Conservation (phyloP, 2,329 filamentous ascomycete genomes). For the Pseudogymnoascus sp. region DNA sequence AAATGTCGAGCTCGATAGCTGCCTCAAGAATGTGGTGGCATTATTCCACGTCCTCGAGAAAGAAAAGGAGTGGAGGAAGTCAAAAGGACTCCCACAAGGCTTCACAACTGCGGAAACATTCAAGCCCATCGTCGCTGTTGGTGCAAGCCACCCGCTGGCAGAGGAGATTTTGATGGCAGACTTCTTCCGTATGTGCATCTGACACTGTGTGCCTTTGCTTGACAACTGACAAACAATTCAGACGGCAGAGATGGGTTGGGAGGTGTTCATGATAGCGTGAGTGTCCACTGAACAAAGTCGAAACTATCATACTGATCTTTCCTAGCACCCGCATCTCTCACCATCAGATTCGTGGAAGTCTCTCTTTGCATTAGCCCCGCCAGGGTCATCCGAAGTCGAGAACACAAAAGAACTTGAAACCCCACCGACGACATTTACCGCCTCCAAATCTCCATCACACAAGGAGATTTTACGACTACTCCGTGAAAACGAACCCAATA, state of each 20-base stretch:
- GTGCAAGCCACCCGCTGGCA: constrained; percentile 76
- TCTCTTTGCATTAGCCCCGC: constrained; percentile 49
- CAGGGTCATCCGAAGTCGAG: constrained; percentile 39
- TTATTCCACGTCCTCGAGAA: constrained; percentile 89
- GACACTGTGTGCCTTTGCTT: not conserved
- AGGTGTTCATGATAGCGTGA: constrained; percentile 58
- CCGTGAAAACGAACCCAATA: constrained; percentile 71
- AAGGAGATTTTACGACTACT: constrained; percentile 86
- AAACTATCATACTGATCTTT: constrained; percentile 15
- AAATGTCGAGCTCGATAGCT: constrained; percentile 83
- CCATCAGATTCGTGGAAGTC: constrained; percentile 68
- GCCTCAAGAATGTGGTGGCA: constrained; percentile 79
- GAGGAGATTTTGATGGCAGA: constrained; percentile 75
- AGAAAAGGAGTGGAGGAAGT: constrained; percentile 75
- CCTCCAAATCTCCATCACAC: constrained; percentile 67
- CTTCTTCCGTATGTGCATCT: constrained; percentile 67
- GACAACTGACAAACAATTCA: constrained; percentile 29
- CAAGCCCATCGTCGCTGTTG: constrained; percentile 81
- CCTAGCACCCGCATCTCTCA: constrained; percentile 63
- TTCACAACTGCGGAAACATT: constrained; percentile 65
- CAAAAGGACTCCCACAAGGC: constrained; percentile 58
- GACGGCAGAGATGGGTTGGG: constrained; percentile 72
- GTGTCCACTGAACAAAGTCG: constrained; percentile 16
- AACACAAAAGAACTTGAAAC: constrained; percentile 25
- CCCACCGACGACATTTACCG: constrained; percentile 56